Evolutionary conservation across 1,284 basidiomycete species (phyloP), one percentile per base, ranked within the genome.

Genomic region (Cutaneotrichosporon cavernicola): DNA sequence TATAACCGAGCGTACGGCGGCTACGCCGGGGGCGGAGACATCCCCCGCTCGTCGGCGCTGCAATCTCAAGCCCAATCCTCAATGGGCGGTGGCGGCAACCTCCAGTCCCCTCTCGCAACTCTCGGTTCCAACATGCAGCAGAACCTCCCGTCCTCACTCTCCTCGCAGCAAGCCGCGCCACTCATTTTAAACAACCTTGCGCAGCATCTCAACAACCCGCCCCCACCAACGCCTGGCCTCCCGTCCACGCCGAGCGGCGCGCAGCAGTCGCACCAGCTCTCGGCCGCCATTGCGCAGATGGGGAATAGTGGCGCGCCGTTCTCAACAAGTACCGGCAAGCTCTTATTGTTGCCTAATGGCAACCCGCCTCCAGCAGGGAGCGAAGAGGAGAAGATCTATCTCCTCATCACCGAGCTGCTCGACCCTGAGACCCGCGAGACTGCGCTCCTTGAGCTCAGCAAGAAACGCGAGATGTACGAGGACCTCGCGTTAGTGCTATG

Each of bases 391-490:
- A 83, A 84, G 75, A 84, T 85, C 40, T 84, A 83, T 73, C 76
- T 78, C 53, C 73, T 85, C 67, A 83, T 85, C 70, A 81, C 81
- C 40, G 82, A 84, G 69, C 69, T 85, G 59, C 74, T 83, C 66
- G 81, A 82, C 68, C 81, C 81, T 10, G 76, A 84, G 60, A 87
- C 88, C n/a, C 85, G 94, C 66, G 94, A 97, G 77, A 85, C 85
- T 8, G 94, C 95, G 0, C 82, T 97, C 61, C 85, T 99, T 58
- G 97, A 99, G 83, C 84, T 99, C 71, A 97, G 93, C 83, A 99
- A 99, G 86, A 98, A 98, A 83, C 85, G 97, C 70, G 97, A 99
- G 82, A 94, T 98, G 82, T 99, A 97, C 80, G 97, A 99, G 77
- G 96, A 99, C 80, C 87, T 99, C 31, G 97, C 97, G 0, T 85